Evolutionary conservation across 2,329 filamentous ascomycete genomes (phyloP), one percentile per base, ranked within the genome.

Genomic region (Aspergillus sp.): DNA sequence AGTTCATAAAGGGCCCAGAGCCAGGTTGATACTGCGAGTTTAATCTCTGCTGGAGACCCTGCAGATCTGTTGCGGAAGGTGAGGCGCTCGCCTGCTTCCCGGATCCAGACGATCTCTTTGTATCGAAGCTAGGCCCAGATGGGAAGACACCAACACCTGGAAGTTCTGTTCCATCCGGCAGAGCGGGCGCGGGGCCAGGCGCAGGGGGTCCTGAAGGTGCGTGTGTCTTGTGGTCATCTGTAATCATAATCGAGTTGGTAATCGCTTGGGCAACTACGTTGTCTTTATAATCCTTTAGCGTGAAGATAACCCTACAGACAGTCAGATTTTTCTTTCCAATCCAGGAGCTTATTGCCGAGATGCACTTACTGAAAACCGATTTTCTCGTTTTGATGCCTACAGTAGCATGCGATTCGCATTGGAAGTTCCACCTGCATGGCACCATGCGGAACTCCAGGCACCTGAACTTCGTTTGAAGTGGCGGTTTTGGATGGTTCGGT

Each of bases 361-460:
- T 51, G 48, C 26, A 71, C 76, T 62, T 66, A 79, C 75, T 83
- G 83, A 75, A 97, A 99, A 2, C 93, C 93, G 64, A 89, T 80
- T 78, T 98, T 98, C 76, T 98, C 95, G 58, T 89, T 87, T 66
- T 98, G 93, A 71, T 99, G 93, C 18, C 93, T 87, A 76, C 93
- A 98, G 75, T 98, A 99, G 73, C 93, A 99, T 22, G 93, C 91
- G 67, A 99, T 97, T 9, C 93, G 88, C 93, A 98, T 96, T 0
- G 91, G 92, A 2, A 91, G 86, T 64, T 93, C 88, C 20, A 96
- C 87, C 68, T 91, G 88, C 79, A 91, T 86, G 6, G 88, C 85
- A 50, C 85, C 86, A 47, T 81, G 80, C 44, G 80, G 77, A 11
- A 70, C 58, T 32, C 68, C 63, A 41, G 65, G 67, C 49, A 67